Evolutionary conservation across 495 filamentous ascomycete genomes (phyloP).

Genomic region (Podospora sp.): DNA sequence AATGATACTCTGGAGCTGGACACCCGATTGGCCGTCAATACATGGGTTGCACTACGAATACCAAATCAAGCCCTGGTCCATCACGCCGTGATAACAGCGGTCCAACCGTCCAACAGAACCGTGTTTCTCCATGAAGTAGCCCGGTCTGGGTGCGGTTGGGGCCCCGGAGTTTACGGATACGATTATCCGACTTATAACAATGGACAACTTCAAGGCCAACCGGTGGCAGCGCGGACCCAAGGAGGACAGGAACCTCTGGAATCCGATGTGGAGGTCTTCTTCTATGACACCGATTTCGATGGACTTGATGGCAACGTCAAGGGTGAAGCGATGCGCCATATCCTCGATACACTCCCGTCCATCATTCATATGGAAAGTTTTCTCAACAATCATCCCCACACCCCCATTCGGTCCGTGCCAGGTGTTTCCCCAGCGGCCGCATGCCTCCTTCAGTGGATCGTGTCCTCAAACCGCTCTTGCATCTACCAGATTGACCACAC

Average conservation of each 20-base stretch:
- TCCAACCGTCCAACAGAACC: neutral
- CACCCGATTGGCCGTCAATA: neutral
- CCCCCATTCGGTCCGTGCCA: constrained; percentile 60
- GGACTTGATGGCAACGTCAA: constrained; percentile 46
- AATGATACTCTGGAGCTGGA: neutral
- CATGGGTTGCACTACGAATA: neutral
- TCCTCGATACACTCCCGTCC: constrained; percentile 70
- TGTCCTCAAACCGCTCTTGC: constrained; percentile 86
- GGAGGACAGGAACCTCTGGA: neutral
- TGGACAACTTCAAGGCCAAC: no score
- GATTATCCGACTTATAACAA: neutral
- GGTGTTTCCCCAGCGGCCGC: constrained; percentile 68
- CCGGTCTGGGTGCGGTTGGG: neutral
- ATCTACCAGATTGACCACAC: constrained; percentile 62
- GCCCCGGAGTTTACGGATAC: neutral
- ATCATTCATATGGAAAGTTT: constrained; percentile 65
- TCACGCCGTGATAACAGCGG: neutral
- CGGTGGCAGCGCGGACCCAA: no score
- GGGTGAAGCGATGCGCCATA: constrained; percentile 52
- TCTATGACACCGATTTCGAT: constrained; percentile 41
- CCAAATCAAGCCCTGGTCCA: neutral
- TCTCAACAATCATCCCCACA: constrained; percentile 48
- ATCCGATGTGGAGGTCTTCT: constrained; percentile 40
- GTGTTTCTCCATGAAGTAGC: neutral
- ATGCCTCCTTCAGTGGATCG: constrained; percentile 80